Evolutionary conservation across 139 green algal genomes (phyloP), one percentile per base, ranked within the genome.

Genomic region (Chlorella sp.): DNA sequence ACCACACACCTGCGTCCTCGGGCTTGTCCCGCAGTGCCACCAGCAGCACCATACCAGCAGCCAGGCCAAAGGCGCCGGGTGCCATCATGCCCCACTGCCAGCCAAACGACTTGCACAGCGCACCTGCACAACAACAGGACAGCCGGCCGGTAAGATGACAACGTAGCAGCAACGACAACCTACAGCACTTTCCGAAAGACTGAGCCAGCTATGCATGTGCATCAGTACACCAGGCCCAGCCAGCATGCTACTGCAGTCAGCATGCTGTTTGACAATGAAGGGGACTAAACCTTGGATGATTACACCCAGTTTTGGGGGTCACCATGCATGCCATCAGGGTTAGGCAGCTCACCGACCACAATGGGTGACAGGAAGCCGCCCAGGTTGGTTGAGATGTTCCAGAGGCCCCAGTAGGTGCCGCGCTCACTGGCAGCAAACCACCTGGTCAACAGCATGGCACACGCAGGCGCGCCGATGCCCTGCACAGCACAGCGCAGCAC

Each of bases 361-460:
- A 98, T 80, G 34, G 93, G 93, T 1, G 92, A 88, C 29, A 84
- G 22, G 76, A 98, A 98, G 61, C 93, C 93, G 20, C 93, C 93
- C 32, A 95, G 71, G 81, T 98, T 98, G 82, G 96, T 90, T 27
- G 87, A 89, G 59, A 92, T 91, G 67, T 88, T 91, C 87, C 84
- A 91, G 70, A 88, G 83, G 0, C 88, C 88, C 89, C 88, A 94
- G 77, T 94, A 96, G 1, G 92, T 97, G 75, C 89, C 89, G 10
- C 89, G 84, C 84, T 93, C 88, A 61, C 87, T 90, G 51, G 86
- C 80, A 1, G 93, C 82, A 81, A 93, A 98, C 93, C 93, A 98
- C 31, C 80, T 77, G 5, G 93, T 98, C 29, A 98, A 82, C 62
- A 97, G 91, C 55, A 87, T 77, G 1, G 93, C 92, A 77, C 91